Evolutionary conservation across 768 basidiomycete species (phyloP).

Genomic region (Pleurotus pulmonarius): DNA sequence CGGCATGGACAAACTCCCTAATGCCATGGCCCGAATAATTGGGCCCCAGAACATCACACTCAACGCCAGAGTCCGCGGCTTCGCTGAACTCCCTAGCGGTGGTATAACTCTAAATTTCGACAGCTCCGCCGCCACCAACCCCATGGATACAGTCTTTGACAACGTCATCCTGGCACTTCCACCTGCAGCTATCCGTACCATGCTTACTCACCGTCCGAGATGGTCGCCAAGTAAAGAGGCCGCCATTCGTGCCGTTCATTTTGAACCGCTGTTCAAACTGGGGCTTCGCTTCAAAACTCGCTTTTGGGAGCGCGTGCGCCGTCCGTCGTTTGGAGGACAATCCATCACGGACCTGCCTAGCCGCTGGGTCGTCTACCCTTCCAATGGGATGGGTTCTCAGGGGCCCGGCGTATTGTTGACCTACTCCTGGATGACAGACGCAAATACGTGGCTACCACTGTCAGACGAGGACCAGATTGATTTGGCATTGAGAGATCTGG

Average conservation of each 20-base stretch:
- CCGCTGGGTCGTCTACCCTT: constrained; percentile 5
- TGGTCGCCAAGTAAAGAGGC: neutral
- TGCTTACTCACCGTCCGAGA: neutral
- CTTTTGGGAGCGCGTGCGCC: neutral
- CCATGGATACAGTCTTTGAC: neutral
- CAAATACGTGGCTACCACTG: constrained; percentile 15
- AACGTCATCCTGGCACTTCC: neutral
- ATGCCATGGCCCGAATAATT: neutral
- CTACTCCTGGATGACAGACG: constrained; percentile 20
- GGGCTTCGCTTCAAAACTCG: constrained; percentile 7
- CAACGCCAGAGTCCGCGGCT: constrained; percentile 1
- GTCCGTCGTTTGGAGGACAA: constrained; percentile 2
- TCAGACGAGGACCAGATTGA: constrained; percentile 10
- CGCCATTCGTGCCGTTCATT: constrained; percentile 5
- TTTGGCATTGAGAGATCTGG: constrained; percentile 17
- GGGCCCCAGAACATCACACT: constrained; percentile 3
- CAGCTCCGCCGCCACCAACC: neutral
- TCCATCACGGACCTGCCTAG: constrained; percentile 1
- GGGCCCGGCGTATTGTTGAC: constrained; percentile 22
- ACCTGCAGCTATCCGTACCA: neutral
- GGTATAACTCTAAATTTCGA: neutral
- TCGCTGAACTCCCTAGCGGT: neutral
- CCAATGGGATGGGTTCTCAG: constrained; percentile 7
- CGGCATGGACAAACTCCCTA: constrained; percentile 3
- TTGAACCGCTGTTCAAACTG: neutral